A percentile compares a stretch with the other conserved stretches of the same genome.
Conservation (phyloP, 176 grass and related monocot species). For the Raddia guianensis region DNA sequence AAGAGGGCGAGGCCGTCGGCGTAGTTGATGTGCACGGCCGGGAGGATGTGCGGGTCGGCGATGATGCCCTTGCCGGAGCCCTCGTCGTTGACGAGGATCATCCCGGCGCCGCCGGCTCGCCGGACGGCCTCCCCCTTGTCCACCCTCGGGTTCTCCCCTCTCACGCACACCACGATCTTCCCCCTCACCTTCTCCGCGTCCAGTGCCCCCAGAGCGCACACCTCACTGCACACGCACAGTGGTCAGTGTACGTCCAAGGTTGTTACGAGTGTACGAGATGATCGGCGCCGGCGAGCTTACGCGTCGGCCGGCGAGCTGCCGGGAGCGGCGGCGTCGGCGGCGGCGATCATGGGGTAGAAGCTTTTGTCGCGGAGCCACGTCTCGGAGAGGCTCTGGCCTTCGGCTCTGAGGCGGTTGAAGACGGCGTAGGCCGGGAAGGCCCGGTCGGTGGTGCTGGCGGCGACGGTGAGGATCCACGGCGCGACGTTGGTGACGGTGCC, state of each 20-base stretch:
- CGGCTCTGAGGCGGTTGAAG: slow-evolving; percentile 38
- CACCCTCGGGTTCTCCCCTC: slow-evolving; percentile 38
- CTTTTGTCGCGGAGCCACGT: slow-evolving; percentile 35
- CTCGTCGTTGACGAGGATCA: slow-evolving; percentile 60
- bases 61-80: slow-evolving; percentile 28
- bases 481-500: slow-evolving; percentile 53
- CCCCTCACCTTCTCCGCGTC: slow-evolving; percentile 54
- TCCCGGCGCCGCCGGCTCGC: slow-evolving; percentile 47
- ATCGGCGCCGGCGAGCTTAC: slow-evolving; percentile 22
- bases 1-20: slow-evolving; percentile 47
- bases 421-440: slow-evolving; percentile 51
- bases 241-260: neutral
- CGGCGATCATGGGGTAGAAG: slow-evolving; percentile 55
- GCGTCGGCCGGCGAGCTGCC: slow-evolving; percentile 21
- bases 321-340: slow-evolving; percentile 33
- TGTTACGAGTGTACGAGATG: neutral
- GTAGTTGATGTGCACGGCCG: slow-evolving; percentile 67
- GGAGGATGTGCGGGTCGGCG: slow-evolving; percentile 61
- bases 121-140: slow-evolving; percentile 57
- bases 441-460: slow-evolving; percentile 57
- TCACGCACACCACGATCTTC: slow-evolving; percentile 68
- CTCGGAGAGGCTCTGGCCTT: slow-evolving; percentile 75
- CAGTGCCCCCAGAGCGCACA: slow-evolving; percentile 51
- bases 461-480: slow-evolving; percentile 79
- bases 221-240: slow-evolving; percentile 31